A percentile compares a stretch with the other conserved stretches of the same genome.
phyloP scores from a whole-genome alignment of 768 basidiomycete genomes.

The Psilocybe cubensis region DNA sequence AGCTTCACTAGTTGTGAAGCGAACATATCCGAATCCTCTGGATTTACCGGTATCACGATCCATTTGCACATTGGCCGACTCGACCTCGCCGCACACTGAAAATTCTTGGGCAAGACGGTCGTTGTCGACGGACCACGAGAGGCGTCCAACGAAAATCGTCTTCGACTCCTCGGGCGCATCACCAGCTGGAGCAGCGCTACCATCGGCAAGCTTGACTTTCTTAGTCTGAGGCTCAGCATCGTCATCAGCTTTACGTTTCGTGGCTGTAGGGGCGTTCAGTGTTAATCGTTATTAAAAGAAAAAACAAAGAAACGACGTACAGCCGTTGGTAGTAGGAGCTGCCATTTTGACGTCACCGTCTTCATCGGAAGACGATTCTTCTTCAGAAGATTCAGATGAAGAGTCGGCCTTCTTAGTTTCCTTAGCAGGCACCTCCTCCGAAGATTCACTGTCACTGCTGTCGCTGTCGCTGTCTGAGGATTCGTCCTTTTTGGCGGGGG shows the following conservation, averaged over 20 bases:
- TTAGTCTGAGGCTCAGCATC: conserved; percentile 65
- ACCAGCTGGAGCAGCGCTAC: conserved; percentile 45
- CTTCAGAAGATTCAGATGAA: conserved; percentile 27
- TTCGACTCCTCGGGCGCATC: conserved; percentile 51
- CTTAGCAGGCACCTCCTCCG: conserved; percentile 20
- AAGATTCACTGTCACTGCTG: conserved; percentile 32
- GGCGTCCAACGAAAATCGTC: conserved; percentile 88
- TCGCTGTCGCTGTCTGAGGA: conserved; percentile 27
- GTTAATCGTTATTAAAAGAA: not conserved
- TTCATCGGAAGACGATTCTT: conserved; percentile 37
- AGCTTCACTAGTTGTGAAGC: conserved; percentile 70
- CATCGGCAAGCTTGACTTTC: conserved; percentile 79
- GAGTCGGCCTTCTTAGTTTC: conserved; percentile 32
- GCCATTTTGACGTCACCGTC: conserved; percentile 66
- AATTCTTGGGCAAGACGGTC: conserved; percentile 95
- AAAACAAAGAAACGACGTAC: conserved; percentile 7
- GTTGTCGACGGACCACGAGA: conserved; percentile 97
- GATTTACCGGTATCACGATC: conserved; percentile 83
- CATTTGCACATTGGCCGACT: conserved; percentile 85
- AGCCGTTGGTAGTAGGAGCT: conserved; percentile 30
- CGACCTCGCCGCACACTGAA: conserved; percentile 84
- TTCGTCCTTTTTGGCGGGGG: conserved; percentile 17
- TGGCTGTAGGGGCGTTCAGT: conserved; percentile 31
- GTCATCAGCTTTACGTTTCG: conserved; percentile 84
- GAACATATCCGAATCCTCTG: conserved; percentile 85